phyloP scores from a whole-genome alignment of 2,329 filamentous ascomycete species.

The Botryosphaeria dothidea region DNA sequence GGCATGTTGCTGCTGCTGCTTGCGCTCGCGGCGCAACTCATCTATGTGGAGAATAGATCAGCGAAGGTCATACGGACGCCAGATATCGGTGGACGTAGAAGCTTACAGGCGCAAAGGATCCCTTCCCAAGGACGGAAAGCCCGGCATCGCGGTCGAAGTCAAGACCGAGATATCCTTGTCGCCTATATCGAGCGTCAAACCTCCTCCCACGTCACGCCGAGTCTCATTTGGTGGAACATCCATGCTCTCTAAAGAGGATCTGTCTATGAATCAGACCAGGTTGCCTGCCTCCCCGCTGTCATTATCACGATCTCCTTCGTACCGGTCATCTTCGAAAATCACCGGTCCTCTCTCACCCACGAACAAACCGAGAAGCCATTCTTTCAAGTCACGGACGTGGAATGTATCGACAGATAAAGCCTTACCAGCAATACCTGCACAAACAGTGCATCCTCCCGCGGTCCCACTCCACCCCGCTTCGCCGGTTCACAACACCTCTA shows the following conservation, averaged over 20 bases:
- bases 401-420: neutral
- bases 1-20: neutral
- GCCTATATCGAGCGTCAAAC: neutral
- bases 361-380: neutral
- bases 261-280: neutral
- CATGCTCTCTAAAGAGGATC: neutral
- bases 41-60: neutral
- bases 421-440: neutral
- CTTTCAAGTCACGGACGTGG: neutral
- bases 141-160: neutral
- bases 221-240: conserved; percentile 3
- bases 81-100: neutral
- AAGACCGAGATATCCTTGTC: conserved; percentile 6
- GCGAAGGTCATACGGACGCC: neutral
- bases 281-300: neutral
- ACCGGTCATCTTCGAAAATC: neutral
- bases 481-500: no score
- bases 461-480: neutral
- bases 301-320: neutral
- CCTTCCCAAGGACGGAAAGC: neutral
- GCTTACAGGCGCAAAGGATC: neutral
- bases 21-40: neutral
- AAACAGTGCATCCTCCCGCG: neutral
- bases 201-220: neutral
- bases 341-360: no score